A percentile compares a stretch with the other conserved stretches of the same genome.
Conservation (phyloP, 495 filamentous ascomycete genomes). For the Penicillium coprophilum region DNA sequence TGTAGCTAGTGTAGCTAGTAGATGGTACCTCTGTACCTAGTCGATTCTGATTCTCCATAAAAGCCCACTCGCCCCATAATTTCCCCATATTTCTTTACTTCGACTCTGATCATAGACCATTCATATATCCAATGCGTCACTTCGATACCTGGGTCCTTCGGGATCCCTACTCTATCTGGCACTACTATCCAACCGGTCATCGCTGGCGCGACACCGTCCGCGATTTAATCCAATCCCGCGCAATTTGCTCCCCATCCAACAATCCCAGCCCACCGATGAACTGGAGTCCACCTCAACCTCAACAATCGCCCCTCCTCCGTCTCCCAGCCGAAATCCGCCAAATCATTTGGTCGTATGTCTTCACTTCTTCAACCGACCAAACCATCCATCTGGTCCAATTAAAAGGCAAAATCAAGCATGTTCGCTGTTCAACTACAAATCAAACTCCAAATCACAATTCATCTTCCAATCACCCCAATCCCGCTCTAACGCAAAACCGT, state of each 20-base stretch:
- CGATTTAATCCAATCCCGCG: slow-evolving; percentile 38
- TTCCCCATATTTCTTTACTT: slow-evolving; percentile 2
- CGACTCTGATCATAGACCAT: too few relatives aligned
- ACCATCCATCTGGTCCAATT: slow-evolving; percentile 44
- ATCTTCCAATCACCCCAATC: not conserved
- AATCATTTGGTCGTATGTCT: slow-evolving; percentile 55
- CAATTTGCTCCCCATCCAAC: slow-evolving; percentile 39
- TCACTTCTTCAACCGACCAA: slow-evolving; percentile 20
- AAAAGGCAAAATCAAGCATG: slow-evolving; percentile 44
- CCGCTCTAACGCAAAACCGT: slow-evolving; percentile 35
- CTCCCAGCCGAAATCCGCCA: slow-evolving; percentile 56
- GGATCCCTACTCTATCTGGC: slow-evolving; percentile 48
- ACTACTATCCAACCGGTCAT: slow-evolving; percentile 44
- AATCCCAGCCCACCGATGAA: slow-evolving; percentile 17
- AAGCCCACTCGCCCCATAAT: slow-evolving; percentile 12
- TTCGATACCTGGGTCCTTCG: slow-evolving; percentile 49
- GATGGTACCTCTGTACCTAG: too few relatives aligned
- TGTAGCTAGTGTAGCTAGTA: too few relatives aligned
- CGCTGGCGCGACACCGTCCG: slow-evolving; percentile 46
- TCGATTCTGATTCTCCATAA: slow-evolving; percentile 14
- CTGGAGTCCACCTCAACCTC: slow-evolving; percentile 20
- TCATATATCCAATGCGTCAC: slow-evolving; percentile 37
- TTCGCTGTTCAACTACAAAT: slow-evolving; percentile 29
- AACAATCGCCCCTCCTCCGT: slow-evolving; percentile 29
- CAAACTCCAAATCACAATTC: not conserved